A percentile compares a stretch with the other conserved stretches of the same genome.
These are phyloP conservation scores for Pseudocercospora eumusae DNA, from an alignment of 2,329 filamentous ascomycete genomes.

Conservation along the genomic window DNA sequence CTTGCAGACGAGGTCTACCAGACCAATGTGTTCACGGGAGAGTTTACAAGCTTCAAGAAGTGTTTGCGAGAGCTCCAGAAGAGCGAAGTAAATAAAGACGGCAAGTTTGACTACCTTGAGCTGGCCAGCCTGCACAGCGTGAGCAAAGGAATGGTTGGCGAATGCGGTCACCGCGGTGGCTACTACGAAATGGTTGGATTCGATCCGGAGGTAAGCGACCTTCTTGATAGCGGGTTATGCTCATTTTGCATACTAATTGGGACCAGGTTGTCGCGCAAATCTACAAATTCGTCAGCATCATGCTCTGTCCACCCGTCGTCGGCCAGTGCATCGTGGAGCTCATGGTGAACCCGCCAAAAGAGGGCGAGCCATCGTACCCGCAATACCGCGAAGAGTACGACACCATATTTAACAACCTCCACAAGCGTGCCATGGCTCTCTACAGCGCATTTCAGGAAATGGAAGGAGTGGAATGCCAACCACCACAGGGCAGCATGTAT, in stretches of 20 bases:
- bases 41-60: conserved; percentile 95
- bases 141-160: conserved; percentile 98
- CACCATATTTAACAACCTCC: conserved; percentile 75
- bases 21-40: conserved; percentile 93
- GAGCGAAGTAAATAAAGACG: conserved; percentile 60
- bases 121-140: conserved; percentile 89
- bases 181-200: conserved; percentile 97
- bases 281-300: conserved; percentile 98
- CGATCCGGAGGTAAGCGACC: conserved; percentile 51
- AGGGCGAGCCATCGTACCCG: conserved; percentile 79
- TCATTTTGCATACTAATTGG: conserved; percentile 23
- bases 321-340: conserved; percentile 95
- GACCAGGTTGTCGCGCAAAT: conserved; percentile 79
- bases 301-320: conserved; percentile 90
- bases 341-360: conserved; percentile 92
- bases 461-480: conserved; percentile 91
- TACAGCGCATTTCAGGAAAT: conserved; percentile 90
- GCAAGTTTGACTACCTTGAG: conserved; percentile 81
- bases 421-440: conserved; percentile 76
- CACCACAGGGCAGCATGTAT: conserved; percentile 96
- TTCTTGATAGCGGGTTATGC: not conserved
- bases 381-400: conserved; percentile 86
- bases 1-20: conserved; percentile 99
- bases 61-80: conserved; percentile 79
- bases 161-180: conserved; percentile 95